phyloP scores from a whole-genome alignment of 2,329 filamentous ascomycete genomes.

The Hypoxylon sp. region DNA sequence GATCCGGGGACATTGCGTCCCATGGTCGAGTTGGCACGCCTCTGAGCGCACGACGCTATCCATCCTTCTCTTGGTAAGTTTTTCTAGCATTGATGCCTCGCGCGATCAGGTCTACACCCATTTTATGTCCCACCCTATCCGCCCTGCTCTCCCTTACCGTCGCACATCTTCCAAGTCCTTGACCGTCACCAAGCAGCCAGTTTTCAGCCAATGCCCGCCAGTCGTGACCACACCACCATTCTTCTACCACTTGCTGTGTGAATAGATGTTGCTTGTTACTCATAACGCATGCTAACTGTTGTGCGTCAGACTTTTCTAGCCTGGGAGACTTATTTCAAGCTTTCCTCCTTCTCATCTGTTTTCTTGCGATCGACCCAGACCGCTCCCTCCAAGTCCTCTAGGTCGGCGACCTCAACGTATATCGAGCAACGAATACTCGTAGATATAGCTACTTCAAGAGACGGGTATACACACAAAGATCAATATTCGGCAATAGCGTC shows the following conservation, averaged over 20 bases:
- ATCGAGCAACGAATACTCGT: conserved; percentile 17
- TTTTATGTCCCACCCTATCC: conserved; percentile 34
- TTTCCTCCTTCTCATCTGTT: conserved; percentile 21
- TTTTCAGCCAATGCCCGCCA: conserved; percentile 28
- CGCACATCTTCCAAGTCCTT: conserved; percentile 23
- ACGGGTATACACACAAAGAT: conserved; percentile 21
- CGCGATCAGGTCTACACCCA: conserved; percentile 48
- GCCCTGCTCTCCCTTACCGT: conserved; percentile 25
- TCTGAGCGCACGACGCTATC: conserved; percentile 47
- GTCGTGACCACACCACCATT: conserved; percentile 19
- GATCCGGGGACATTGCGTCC: conserved; percentile 39
- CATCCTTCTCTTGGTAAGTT: conserved; percentile 49
- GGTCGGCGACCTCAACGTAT: conserved; percentile 13
- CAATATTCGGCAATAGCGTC: conserved; percentile 44
- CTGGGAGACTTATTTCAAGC: conserved; percentile 22
- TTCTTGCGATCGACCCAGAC: conserved; percentile 41
- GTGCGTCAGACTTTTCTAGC: conserved; percentile 13
- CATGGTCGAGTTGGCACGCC: conserved; percentile 45
- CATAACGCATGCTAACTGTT: conserved; percentile 26
- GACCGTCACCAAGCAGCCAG: conserved; percentile 24
- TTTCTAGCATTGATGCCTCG: conserved; percentile 40
- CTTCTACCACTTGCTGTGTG: conserved; percentile 12
- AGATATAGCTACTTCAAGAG: conserved; percentile 14
- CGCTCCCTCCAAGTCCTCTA: conserved; percentile 28
- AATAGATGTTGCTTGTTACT: conserved; percentile 10